These are phyloP conservation scores for Mitragyna speciosa DNA, from an alignment of 257 asterid genomes.

Conservation along the genomic window DNA sequence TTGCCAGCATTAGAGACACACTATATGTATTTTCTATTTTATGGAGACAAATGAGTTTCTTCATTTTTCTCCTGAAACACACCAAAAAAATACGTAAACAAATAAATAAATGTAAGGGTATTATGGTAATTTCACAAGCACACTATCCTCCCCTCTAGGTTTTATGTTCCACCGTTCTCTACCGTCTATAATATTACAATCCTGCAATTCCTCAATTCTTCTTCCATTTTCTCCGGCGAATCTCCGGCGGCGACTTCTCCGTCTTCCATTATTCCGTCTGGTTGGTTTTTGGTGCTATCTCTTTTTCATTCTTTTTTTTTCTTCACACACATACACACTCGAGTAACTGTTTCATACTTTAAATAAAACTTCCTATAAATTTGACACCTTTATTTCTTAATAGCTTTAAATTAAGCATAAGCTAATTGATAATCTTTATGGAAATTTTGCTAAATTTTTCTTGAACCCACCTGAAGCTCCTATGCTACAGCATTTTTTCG, in stretches of 20 bases:
- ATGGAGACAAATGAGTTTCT: too few species aligned
- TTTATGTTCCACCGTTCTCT: background rate
- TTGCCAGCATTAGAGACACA: too few species aligned
- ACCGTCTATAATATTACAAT: background rate
- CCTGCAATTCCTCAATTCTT: background rate
- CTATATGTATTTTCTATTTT: too few species aligned
- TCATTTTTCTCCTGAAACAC: too few species aligned
- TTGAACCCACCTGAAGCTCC: background rate
- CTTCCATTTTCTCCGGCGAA: background rate
- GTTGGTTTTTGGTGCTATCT: background rate
- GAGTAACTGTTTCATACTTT: background rate
- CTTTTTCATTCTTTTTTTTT: too few species aligned
- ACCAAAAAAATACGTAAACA: too few species aligned
- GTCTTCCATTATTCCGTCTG: background rate
- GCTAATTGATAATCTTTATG: background rate
- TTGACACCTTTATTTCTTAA: background rate
- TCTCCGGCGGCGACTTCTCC: conserved; percentile 11
- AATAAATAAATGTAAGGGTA: conserved; percentile 5
- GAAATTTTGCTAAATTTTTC: background rate
- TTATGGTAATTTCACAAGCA: background rate
- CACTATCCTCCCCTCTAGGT: conserved; percentile 15
- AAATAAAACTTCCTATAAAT: background rate
- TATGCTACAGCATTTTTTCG: background rate
- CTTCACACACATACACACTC: background rate
- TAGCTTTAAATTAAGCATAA: background rate